A percentile compares a stretch with the other conserved stretches of the same genome.
Conservation (phyloP, 495 filamentous ascomycete species). For the Ramalina peruviana region DNA sequence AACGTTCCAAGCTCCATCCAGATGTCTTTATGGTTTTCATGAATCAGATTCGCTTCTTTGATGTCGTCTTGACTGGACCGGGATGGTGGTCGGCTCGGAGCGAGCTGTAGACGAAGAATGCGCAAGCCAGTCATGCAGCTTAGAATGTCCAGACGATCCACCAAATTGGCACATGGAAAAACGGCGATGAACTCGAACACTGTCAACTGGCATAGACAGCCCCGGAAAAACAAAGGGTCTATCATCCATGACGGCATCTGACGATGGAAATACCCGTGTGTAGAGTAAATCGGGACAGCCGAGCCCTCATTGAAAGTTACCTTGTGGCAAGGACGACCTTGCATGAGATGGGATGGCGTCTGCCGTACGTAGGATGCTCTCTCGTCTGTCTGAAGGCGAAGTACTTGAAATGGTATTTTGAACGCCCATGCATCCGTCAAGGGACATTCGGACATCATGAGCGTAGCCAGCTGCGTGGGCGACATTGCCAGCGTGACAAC, state of each 20-base stretch:
- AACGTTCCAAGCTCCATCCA: constrained; percentile 1
- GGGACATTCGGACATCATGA: not conserved
- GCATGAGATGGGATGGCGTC: not conserved
- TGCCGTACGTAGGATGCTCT: not conserved
- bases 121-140: not conserved
- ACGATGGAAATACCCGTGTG: constrained; percentile 4
- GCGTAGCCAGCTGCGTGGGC: not conserved
- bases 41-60: not conserved
- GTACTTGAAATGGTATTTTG: constrained; percentile 1
- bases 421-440: constrained; percentile 5
- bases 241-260: not conserved
- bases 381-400: not conserved
- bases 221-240: not conserved
- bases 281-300: constrained; percentile 3
- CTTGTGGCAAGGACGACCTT: not conserved
- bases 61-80: not conserved
- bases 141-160: not conserved
- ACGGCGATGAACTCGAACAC: constrained; percentile 2
- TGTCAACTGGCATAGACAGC: not conserved
- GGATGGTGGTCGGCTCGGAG: not conserved
- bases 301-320: constrained; percentile 7
- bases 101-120: not conserved
- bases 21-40: not conserved
- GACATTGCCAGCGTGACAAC: not conserved
- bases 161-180: not conserved